Percentiles rank a stretch among this genome's conserved stretches.
Conservation (phyloP, 2,329 filamentous ascomycete genomes). For the Aspergillus phoenicis region DNA sequence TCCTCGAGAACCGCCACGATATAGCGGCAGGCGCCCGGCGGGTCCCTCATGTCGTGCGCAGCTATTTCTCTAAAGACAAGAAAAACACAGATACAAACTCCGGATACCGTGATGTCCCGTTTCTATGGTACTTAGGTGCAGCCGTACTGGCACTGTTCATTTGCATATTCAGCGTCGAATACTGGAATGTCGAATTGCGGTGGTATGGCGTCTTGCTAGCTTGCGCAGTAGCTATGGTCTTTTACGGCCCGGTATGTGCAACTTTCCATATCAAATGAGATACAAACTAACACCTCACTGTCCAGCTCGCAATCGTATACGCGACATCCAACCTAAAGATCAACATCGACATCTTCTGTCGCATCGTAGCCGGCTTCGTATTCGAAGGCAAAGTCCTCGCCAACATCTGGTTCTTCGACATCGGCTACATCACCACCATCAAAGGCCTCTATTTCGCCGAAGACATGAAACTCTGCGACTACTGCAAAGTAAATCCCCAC, state of each 20-base stretch:
- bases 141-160: constrained; percentile 25
- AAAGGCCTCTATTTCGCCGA: constrained; percentile 32
- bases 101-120: constrained; percentile 20
- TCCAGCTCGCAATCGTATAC: constrained; percentile 28
- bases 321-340: constrained; percentile 31
- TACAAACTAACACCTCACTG: neutral
- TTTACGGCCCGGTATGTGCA: constrained; percentile 27
- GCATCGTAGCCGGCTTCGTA: constrained; percentile 33
- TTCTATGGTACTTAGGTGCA: constrained; percentile 26
- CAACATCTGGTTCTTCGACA: constrained; percentile 33
- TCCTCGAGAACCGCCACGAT: constrained; percentile 26
- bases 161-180: constrained; percentile 28
- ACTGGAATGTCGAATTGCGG: constrained; percentile 27
- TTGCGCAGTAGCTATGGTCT: constrained; percentile 26
- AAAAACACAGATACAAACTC: constrained; percentile 3
- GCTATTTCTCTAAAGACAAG: neutral
- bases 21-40: constrained; percentile 16
- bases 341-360: constrained; percentile 33
- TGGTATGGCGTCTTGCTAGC: constrained; percentile 32
- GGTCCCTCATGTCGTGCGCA: neutral
- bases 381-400: constrained; percentile 37
- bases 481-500: constrained; percentile 22
- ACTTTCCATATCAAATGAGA: neutral
- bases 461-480: constrained; percentile 34
- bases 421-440: constrained; percentile 30